These are phyloP conservation scores for Pichia nakasei DNA, from an alignment of 805 yeast genomes.

Conservation along the genomic window DNA sequence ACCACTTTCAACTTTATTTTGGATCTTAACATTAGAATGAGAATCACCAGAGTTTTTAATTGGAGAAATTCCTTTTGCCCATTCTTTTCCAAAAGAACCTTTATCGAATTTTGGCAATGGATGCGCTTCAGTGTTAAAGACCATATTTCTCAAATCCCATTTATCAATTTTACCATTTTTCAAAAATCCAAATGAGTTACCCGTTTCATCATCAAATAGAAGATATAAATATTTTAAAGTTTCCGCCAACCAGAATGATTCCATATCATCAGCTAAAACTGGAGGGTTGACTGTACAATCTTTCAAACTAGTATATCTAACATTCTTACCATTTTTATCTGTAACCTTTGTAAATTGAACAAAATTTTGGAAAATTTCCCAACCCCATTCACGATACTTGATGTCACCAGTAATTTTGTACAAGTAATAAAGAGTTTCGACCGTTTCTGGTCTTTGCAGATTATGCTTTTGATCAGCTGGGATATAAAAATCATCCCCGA, in stretches of 20 bases:
- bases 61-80: conserved; percentile 33
- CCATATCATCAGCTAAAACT: conserved; percentile 62
- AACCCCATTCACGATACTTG: conserved; percentile 83
- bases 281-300: conserved; percentile 58
- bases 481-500: conserved; percentile 36
- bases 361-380: conserved; percentile 71
- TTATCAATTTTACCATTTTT: conserved; percentile 29
- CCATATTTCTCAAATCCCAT: conserved; percentile 58
- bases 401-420: conserved; percentile 74
- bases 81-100: conserved; percentile 50
- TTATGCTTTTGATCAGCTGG: conserved; percentile 73
- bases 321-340: conserved; percentile 23
- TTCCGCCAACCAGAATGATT: conserved; percentile 91
- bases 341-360: conserved; percentile 47
- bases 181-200: conserved; percentile 21
- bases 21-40: neutral
- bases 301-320: conserved; percentile 49
- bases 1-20: neutral
- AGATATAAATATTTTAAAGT: conserved; percentile 80
- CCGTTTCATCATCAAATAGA: conserved; percentile 52
- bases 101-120: conserved; percentile 71
- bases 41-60: neutral
- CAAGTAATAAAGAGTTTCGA: conserved; percentile 74
- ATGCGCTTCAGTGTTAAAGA: conserved; percentile 91
- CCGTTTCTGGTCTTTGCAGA: conserved; percentile 89